phyloP scores from a whole-genome alignment of 2,329 filamentous ascomycete genomes.

The Microdochium paspali region DNA sequence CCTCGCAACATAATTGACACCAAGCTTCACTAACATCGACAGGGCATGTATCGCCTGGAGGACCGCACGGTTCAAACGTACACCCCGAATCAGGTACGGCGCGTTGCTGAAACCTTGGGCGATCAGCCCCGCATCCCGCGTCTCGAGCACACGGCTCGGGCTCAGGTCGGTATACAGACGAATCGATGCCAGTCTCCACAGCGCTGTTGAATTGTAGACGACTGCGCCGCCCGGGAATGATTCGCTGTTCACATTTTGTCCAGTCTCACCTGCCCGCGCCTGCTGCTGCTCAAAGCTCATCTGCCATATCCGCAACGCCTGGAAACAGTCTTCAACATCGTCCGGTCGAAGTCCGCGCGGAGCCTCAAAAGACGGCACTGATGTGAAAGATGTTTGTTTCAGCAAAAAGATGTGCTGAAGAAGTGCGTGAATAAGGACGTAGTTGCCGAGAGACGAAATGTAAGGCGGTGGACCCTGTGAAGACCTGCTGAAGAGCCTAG shows the following conservation, averaged over 20 bases:
- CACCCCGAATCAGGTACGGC: conserved; percentile 47
- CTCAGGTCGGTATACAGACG: conserved; percentile 57
- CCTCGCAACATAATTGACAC: conserved; percentile 52
- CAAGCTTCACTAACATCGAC: conserved; percentile 55
- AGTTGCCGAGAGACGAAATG: conserved; percentile 55
- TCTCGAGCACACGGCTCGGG: conserved; percentile 53
- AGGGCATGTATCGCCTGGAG: conserved; percentile 61
- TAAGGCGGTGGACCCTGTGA: conserved; percentile 36
- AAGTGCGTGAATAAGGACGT: conserved; percentile 62
- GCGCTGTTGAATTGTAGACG: conserved; percentile 56
- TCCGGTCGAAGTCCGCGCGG: conserved; percentile 41
- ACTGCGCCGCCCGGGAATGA: conserved; percentile 48
- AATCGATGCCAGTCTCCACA: conserved; percentile 53
- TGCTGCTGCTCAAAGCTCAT: conserved; percentile 48
- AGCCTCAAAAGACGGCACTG: conserved; percentile 36
- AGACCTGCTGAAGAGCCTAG: conserved; percentile 41
- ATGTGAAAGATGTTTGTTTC: conserved; percentile 49
- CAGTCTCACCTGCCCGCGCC: conserved; percentile 36
- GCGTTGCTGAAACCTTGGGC: conserved; percentile 50
- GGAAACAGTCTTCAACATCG: conserved; percentile 46
- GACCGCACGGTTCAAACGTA: conserved; percentile 52
- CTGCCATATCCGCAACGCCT: conserved; percentile 49
- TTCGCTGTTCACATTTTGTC: conserved; percentile 36
- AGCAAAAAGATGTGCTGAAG: conserved; percentile 64
- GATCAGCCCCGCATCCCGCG: conserved; percentile 52